Conservation (phyloP, 225 moss, liverwort and hornwort genomes). For the Antitrichia curtipendula region DNA sequence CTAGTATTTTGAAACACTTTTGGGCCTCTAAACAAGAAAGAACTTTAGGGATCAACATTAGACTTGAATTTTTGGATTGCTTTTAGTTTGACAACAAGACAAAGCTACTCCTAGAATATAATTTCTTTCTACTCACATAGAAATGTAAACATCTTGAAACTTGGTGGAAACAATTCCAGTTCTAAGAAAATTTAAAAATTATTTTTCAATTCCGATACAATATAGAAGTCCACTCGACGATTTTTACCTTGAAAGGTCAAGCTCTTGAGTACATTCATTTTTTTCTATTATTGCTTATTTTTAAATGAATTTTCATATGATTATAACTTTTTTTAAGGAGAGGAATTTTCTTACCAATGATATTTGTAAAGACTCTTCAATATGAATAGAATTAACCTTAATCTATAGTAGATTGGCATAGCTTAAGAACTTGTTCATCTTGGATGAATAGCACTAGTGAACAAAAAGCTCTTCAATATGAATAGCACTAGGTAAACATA, state of each 20-base stretch:
- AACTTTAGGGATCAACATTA: too few species aligned
- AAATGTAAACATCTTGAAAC: background rate
- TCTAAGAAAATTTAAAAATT: background rate
- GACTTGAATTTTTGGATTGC: too few species aligned
- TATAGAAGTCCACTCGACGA: rapidly evolving
- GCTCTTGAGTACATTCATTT: background rate
- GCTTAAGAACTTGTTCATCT: background rate
- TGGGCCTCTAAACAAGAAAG: too few species aligned
- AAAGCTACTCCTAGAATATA: background rate
- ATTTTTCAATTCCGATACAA: rapidly evolving
- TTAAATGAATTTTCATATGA: background rate
- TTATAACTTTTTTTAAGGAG: background rate
- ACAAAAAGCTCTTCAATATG: background rate
- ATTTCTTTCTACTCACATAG: rapidly evolving
- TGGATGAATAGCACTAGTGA: background rate
- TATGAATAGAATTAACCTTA: background rate
- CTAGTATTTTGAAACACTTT: too few species aligned
- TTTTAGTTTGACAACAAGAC: background rate
- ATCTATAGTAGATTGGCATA: too few species aligned
- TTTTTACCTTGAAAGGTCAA: rapidly evolving
- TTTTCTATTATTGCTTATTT: background rate
- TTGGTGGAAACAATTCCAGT: rapidly evolving
- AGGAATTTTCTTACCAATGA: rapidly evolving
- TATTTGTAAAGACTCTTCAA: background rate
- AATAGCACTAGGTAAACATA: background rate